These are phyloP conservation scores for Cyberlindnera mrakii DNA, from an alignment of 805 yeast species.

Conservation along the genomic window DNA sequence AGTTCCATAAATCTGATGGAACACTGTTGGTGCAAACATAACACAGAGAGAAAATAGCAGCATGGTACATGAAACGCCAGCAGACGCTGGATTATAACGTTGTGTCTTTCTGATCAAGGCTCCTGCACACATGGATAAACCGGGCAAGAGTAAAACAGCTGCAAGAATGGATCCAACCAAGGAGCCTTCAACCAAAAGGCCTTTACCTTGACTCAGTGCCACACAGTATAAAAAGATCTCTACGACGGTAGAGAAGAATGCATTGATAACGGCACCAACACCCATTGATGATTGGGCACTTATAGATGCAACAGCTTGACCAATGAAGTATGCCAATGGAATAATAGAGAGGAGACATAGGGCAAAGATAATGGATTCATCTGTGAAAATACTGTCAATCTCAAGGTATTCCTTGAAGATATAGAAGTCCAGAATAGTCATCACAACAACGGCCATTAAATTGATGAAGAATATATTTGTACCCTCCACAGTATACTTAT, in stretches of 20 bases:
- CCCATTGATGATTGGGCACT: slow-evolving; percentile 99
- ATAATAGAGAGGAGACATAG: slow-evolving; percentile 78
- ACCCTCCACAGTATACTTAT: slow-evolving; percentile 94
- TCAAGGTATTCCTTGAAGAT: slow-evolving; percentile 45
- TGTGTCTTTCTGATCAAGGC: slow-evolving; percentile 90
- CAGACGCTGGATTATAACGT: slow-evolving; percentile 90
- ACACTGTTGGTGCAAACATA: slow-evolving; percentile 87
- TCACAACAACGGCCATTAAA: slow-evolving; percentile 68
- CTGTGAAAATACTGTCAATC: slow-evolving; percentile 32
- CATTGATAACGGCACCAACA: slow-evolving; percentile 95
- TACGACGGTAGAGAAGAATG: slow-evolving; percentile 93
- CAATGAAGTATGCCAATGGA: slow-evolving; percentile 94
- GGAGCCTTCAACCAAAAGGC: slow-evolving; percentile 89
- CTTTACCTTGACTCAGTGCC: slow-evolving; percentile 80
- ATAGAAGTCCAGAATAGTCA: slow-evolving; percentile 76
- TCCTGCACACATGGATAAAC: slow-evolving; percentile 96
- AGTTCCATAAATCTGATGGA: slow-evolving; percentile 85
- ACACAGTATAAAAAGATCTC: slow-evolving; percentile 91
- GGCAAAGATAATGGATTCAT: slow-evolving; percentile 62
- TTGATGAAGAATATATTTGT: slow-evolving; percentile 91
- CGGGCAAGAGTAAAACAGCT: slow-evolving; percentile 87
- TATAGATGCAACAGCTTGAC: slow-evolving; percentile 98
- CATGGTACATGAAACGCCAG: slow-evolving; percentile 97
- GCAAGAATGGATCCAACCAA: slow-evolving; percentile 91
- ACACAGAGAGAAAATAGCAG: slow-evolving; percentile 82